Base-by-base conservation (phyloP, 306 rosid species). In the Citrullus colocynthis region DNA sequence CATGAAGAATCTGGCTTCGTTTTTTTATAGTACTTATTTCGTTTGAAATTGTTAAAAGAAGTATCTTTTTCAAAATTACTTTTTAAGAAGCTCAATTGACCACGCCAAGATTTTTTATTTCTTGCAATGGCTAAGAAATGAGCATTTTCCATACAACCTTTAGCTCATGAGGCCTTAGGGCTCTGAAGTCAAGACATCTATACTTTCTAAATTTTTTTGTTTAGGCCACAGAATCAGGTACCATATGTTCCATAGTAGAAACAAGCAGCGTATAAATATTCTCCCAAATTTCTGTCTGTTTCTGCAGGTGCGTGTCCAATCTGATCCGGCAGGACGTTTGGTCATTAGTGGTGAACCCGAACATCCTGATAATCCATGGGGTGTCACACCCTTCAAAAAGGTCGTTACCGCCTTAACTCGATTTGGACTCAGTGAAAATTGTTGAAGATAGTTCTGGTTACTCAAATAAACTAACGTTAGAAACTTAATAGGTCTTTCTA, bases 311-410 rank as follows among this genome's bases (percentile, higher is more conserved):
- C 98, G 96, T 13, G 99, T 96, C 57, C 99, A 96, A 82, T 91
- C 99, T 64, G 99, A 96, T 80, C 97, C 99, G 5, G 93, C 93
- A 1, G 99, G 98, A 70, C 96, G 97, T 45, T 82, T 96, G 72
- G 99, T 96, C 60, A 89, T 96, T 77, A 92, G 93, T 59, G 99
- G 99, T 61, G 99, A 92, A 81, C 99, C 99, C 17, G 99, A 90
- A 86, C 93, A 91, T 85, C 85, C 83, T 28, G 88, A 90, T 81
- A 96, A 96, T 81, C 98, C 98, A 32, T 96, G 99, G 99, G 99
- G 99, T 30, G 99, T 96, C 56, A 91, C 99, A 41, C 90, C 99
- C 81, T 96, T 93, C 87, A 93, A 88, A 80, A 96, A 96, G 98
- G 99, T 86, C 10, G 11, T 9, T 16, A 34, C 45, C 32, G 0